Conservation (phyloP, 495 filamentous ascomycete genomes). For the Xylaria scruposa region DNA sequence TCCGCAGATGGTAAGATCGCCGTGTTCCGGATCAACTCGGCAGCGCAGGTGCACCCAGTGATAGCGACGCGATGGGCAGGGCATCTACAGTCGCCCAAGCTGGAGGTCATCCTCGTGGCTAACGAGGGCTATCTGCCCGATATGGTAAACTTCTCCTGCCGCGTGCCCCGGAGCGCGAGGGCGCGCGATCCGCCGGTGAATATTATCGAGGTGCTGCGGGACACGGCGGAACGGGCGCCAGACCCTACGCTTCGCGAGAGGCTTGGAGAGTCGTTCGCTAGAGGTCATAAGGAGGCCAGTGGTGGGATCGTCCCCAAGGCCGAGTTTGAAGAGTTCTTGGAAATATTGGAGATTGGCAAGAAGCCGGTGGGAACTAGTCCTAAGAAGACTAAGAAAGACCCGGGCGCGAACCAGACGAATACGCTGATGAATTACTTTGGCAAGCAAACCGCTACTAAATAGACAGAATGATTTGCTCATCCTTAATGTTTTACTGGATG, state of each 20-base stretch:
- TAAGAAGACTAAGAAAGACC: slow-evolving; percentile 41
- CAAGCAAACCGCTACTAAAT: slow-evolving; percentile 28
- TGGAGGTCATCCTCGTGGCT: slow-evolving; percentile 63
- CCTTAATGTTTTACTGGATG: background rate
- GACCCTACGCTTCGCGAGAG: slow-evolving; percentile 51
- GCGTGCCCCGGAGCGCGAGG: slow-evolving; percentile 56
- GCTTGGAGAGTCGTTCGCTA: slow-evolving; percentile 62
- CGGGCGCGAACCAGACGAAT: slow-evolving; percentile 49
- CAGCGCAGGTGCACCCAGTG: slow-evolving; percentile 63
- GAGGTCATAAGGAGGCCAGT: slow-evolving; percentile 64
- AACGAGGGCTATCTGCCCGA: slow-evolving; percentile 64
- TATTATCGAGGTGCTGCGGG: slow-evolving; percentile 59
- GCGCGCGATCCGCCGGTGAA: slow-evolving; percentile 56
- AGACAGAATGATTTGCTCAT: background rate
- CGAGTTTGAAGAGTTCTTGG: slow-evolving; percentile 65
- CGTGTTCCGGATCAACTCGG: slow-evolving; percentile 59
- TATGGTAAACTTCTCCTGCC: slow-evolving; percentile 65
- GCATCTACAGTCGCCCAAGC: slow-evolving; percentile 53
- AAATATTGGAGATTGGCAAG: slow-evolving; percentile 58
- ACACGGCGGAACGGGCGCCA: slow-evolving; percentile 48
- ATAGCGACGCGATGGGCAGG: slow-evolving; percentile 67
- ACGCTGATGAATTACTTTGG: slow-evolving; percentile 56
- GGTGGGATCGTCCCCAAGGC: slow-evolving; percentile 60
- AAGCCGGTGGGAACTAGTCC: slow-evolving; percentile 46
- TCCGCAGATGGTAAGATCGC: slow-evolving; percentile 61